Evolutionary conservation across 2,329 filamentous ascomycete species (phyloP).

Genomic region (Drechmeria coniospora): DNA sequence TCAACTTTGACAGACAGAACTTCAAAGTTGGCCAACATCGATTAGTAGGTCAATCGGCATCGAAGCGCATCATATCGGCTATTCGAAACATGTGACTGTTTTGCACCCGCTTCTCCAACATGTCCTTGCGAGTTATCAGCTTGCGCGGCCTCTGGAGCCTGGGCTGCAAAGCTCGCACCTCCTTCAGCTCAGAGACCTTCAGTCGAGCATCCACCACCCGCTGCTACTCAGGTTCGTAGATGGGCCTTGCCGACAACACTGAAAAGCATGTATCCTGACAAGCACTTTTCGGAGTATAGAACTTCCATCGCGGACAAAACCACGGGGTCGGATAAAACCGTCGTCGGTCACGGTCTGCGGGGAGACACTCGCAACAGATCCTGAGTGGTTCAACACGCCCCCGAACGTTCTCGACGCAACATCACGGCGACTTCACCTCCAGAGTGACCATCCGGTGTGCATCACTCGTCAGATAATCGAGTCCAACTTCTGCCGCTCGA

Average conservation of each 20-base stretch:
- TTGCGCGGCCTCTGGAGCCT: conserved; percentile 13
- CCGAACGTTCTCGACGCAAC: conserved; percentile 59
- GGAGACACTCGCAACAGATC: conserved; percentile 50
- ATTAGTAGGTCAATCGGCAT: too few species aligned
- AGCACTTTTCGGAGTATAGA: neutral
- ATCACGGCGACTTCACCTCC: conserved; percentile 70
- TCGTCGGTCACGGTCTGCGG: conserved; percentile 42
- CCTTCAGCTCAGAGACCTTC: too few species aligned
- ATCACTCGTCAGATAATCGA: conserved; percentile 91
- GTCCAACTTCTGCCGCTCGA: conserved; percentile 61
- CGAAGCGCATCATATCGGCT: too few species aligned
- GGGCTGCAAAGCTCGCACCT: conserved; percentile 10
- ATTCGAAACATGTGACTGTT: too few species aligned
- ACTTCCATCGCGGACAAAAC: neutral
- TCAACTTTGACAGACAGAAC: too few species aligned
- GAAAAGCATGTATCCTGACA: neutral
- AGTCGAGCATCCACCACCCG: too few species aligned
- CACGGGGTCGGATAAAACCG: conserved; percentile 4
- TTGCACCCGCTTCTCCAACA: conserved; percentile 4
- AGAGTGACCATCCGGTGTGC: conserved; percentile 73
- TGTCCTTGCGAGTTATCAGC: conserved; percentile 11
- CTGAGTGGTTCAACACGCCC: conserved; percentile 72
- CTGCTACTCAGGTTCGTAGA: conserved; percentile 4
- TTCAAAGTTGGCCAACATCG: too few species aligned
- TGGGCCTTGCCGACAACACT: too few species aligned